Evolutionary conservation across 345 rosid species (phyloP).

Genomic region (Salix caprea): DNA sequence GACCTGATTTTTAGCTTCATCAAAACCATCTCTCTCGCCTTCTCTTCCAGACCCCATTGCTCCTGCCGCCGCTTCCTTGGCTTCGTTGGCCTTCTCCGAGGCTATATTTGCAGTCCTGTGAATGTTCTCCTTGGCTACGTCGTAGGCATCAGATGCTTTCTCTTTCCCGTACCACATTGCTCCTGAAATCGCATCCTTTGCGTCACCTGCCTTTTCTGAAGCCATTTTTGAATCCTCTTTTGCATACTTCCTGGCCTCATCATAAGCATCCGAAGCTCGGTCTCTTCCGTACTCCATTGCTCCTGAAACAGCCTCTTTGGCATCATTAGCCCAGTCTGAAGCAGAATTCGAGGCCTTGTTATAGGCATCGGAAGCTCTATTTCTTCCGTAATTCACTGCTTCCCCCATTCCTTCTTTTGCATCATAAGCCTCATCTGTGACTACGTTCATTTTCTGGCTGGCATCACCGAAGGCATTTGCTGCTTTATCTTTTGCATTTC

Average conservation of each 20-base stretch:
- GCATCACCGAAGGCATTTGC: neutral
- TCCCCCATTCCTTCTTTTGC: constrained; percentile 5
- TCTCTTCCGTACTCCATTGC: constrained; percentile 16
- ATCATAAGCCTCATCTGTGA: constrained; percentile 4
- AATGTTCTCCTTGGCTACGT: constrained; percentile 1
- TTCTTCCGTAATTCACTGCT: constrained; percentile 3
- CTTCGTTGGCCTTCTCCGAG: constrained; percentile 1
- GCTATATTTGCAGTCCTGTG: neutral
- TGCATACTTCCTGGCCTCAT: neutral
- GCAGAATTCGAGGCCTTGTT: neutral
- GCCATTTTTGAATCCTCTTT: neutral
- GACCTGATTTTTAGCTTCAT: constrained; percentile 28
- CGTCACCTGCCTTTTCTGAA: constrained; percentile 10
- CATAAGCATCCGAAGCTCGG: constrained; percentile 7
- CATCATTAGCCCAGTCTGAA: constrained; percentile 14
- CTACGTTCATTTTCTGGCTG: neutral
- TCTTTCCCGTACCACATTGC: constrained; percentile 5
- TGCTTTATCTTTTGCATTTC: constrained; percentile 26
- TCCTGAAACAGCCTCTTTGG: constrained; percentile 5
- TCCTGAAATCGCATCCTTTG: neutral
- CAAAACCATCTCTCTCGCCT: constrained; percentile 2
- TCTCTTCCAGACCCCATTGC: neutral
- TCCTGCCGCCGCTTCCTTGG: neutral
- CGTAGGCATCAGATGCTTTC: neutral
- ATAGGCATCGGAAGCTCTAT: neutral